These are phyloP conservation scores for Tulasnella sp. DNA, from an alignment of 768 basidiomycete species.

Conservation along the genomic window DNA sequence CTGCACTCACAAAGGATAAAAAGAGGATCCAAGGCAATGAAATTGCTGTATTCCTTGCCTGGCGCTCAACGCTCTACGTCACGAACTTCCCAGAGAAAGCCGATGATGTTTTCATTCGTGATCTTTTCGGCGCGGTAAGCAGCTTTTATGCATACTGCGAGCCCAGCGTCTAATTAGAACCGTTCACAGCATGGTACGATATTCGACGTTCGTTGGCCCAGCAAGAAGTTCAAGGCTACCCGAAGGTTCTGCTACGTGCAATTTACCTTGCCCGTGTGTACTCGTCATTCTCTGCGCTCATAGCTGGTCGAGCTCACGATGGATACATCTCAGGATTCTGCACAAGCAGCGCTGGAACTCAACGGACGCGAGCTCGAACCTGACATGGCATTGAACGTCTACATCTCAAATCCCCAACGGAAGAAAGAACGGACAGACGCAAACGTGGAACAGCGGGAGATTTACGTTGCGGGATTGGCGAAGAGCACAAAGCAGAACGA, in stretches of 20 bases:
- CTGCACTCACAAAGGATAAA: conserved; percentile 90
- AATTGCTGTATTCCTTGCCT: conserved; percentile 78
- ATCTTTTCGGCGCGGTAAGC: conserved; percentile 66
- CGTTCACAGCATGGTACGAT: conserved; percentile 69
- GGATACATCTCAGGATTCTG: conserved; percentile 34
- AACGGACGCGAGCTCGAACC: conserved; percentile 69
- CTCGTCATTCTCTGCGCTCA: not conserved
- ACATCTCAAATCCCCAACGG: conserved; percentile 82
- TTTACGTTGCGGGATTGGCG: conserved; percentile 83
- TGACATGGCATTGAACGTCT: conserved; percentile 61
- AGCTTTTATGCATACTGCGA: not conserved
- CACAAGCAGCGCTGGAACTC: conserved; percentile 69
- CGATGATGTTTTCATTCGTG: conserved; percentile 68
- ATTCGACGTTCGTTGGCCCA: conserved; percentile 96
- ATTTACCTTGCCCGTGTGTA: conserved; percentile 69
- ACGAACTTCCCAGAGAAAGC: conserved; percentile 87
- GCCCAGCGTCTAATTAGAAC: not conserved
- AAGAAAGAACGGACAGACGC: conserved; percentile 88
- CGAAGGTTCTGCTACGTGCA: conserved; percentile 94
- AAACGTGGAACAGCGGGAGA: conserved; percentile 70
- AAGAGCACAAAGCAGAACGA: conserved; percentile 71
- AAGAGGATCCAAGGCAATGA: conserved; percentile 71
- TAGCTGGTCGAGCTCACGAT: not conserved
- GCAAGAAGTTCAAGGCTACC: conserved; percentile 88
- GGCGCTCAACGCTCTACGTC: conserved; percentile 90